A percentile compares a stretch with the other conserved stretches of the same genome.
phyloP scores from a whole-genome alignment of 345 rosid species.

The Schrenkiella parvula region DNA sequence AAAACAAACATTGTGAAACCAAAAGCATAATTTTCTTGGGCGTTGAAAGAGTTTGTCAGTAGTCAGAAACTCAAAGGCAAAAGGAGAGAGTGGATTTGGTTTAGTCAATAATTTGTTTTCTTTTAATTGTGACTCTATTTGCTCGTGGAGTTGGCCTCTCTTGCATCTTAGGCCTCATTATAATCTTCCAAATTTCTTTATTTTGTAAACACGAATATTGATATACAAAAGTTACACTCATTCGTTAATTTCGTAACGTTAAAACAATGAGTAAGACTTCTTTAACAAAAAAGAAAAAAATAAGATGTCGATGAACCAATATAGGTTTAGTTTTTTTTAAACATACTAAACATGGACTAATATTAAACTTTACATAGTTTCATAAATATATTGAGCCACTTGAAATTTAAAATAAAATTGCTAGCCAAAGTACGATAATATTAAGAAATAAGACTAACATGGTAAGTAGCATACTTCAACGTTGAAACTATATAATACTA shows the following conservation, averaged over 20 bases:
- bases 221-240: not conserved
- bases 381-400: not conserved
- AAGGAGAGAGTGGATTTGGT: constrained; percentile 29
- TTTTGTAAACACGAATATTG: not conserved
- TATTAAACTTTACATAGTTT: not conserved
- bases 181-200: constrained; percentile 5
- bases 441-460: constrained; percentile 20
- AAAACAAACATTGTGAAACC: constrained; percentile 23
- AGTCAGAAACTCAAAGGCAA: constrained; percentile 24
- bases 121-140: not conserved
- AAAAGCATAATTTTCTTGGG: constrained; percentile 28
- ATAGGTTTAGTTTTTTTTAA: not conserved
- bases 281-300: not conserved
- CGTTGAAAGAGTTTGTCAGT: constrained; percentile 31
- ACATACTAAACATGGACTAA: not conserved
- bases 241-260: not conserved
- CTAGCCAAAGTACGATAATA: constrained; percentile 10
- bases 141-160: constrained; percentile 29
- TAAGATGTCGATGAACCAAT: not conserved
- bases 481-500: constrained; percentile 6
- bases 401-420: not conserved
- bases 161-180: constrained; percentile 18
- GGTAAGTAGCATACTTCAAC: constrained; percentile 5
- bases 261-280: not conserved
- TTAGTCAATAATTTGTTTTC: constrained; percentile 20